Evolutionary conservation across 2,329 filamentous ascomycete genomes (phyloP), one percentile per base, ranked within the genome.

Genomic region (Paecilomyces sp.): DNA sequence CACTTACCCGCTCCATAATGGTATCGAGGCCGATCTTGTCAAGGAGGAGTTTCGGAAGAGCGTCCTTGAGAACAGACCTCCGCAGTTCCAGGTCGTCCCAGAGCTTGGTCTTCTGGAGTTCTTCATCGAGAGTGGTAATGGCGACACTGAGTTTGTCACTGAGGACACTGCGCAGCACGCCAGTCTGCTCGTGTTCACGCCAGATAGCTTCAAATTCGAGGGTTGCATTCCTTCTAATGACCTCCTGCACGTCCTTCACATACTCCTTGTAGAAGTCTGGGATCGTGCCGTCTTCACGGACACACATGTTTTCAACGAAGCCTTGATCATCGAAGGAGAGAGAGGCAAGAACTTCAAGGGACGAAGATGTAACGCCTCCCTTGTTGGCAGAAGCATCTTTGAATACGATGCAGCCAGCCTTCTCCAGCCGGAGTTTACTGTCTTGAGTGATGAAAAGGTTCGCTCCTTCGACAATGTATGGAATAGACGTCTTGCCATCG

Each of bases 361-460:
- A 97, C 0, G 94, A 97, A 0, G 92, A 97, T 0, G 94, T 99
- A 54, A 99, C 94, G 74, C 94, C 94, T 65, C 94, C 94, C 83
- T 99, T 99, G 85, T 99, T 99, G 59, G 93, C 92, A 41, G 91
- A 96, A 4, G 94, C 94, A 75, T 99, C 94, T 80, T 99, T 99
- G 87, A 92, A 97, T 50, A 99, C 78, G 68, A 97, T 86, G 72
- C 91, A 95, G 61, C 94, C 94, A n/a, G 93, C 92, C 68, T 91
- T 88, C 79, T 99, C 94, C 13, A 99, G 86, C 25, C 92, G 90
- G 58, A 97, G 84, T 81, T 97, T 97, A 68, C 93, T 93, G 70
- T 99, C 94, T 77, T 99, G 94, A 0, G 94, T 97, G 78, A 99
- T 95, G 84, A 99, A 99, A 58, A 99, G 82, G 75, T 97, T 99